These are phyloP conservation scores for Candida krabiensis DNA, from an alignment of 805 yeast species.

Conservation along the genomic window DNA sequence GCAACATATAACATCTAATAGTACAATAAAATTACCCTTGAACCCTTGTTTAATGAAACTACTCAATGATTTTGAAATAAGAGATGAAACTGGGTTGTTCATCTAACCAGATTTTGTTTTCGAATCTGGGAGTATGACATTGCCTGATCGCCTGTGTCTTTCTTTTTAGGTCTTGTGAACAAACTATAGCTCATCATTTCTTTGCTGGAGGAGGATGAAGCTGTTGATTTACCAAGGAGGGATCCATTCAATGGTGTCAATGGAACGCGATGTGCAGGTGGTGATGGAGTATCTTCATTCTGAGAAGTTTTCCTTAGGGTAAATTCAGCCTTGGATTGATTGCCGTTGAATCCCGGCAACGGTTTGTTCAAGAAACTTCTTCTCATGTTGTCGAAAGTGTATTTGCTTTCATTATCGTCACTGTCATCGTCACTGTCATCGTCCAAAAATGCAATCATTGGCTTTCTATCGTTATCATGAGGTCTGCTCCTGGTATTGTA, in stretches of 20 bases:
- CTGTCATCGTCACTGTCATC: slow-evolving; percentile 18
- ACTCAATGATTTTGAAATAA: too few species aligned
- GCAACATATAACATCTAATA: neutral
- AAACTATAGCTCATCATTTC: neutral
- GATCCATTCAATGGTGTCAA: slow-evolving; percentile 18
- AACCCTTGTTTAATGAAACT: too few species aligned
- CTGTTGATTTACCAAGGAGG: neutral
- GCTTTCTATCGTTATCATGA: neutral
- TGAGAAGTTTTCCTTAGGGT: slow-evolving; percentile 1
- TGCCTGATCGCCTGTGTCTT: neutral
- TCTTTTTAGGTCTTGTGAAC: neutral
- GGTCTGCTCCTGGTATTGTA: too few species aligned
- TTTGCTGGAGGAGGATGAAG: neutral
- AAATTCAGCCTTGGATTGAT: slow-evolving; percentile 12
- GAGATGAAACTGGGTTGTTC: neutral
- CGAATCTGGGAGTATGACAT: slow-evolving; percentile 26
- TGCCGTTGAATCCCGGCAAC: neutral
- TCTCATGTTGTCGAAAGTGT: neutral
- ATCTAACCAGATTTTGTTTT: slow-evolving; percentile 14
- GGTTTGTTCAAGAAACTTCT: neutral
- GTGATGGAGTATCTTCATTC: slow-evolving; percentile 22
- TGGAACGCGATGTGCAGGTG: slow-evolving; percentile 28
- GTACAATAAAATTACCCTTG: too few species aligned
- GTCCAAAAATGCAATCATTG: neutral
- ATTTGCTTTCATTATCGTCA: neutral